These are phyloP conservation scores for Rosa rugosa DNA, from an alignment of 306 rosid species.

Conservation along the genomic window DNA sequence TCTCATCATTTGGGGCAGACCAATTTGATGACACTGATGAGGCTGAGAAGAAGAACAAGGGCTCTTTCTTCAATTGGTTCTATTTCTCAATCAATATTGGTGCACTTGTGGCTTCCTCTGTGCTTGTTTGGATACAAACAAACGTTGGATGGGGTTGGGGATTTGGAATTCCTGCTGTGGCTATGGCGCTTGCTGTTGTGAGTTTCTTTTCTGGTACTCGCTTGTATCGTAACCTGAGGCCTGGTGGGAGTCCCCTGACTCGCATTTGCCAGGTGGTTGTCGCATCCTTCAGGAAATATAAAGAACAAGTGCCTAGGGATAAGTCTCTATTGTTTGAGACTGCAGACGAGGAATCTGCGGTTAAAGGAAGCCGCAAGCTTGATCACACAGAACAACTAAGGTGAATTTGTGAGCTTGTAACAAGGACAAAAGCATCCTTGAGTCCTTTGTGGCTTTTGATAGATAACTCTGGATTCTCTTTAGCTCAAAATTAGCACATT, in stretches of 20 bases:
- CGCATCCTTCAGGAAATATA: slow-evolving; percentile 22
- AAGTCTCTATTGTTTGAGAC: slow-evolving; percentile 28
- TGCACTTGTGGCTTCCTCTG: slow-evolving; percentile 28
- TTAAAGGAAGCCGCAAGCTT: slow-evolving; percentile 29
- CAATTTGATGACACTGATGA: slow-evolving; percentile 27
- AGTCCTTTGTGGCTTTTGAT: not conserved
- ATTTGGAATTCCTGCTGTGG: slow-evolving; percentile 27
- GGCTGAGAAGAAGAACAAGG: slow-evolving; percentile 21
- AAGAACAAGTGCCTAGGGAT: slow-evolving; percentile 12
- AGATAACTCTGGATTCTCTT: not conserved
- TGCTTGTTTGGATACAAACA: slow-evolving; percentile 32
- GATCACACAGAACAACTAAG: slow-evolving; percentile 27
- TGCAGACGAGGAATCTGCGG: slow-evolving; percentile 9
- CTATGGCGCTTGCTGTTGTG: slow-evolving; percentile 29
- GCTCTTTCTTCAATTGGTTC: slow-evolving; percentile 26
- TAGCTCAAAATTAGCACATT: too few relatives aligned
- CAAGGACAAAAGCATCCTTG: too few relatives aligned
- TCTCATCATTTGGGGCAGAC: slow-evolving; percentile 25
- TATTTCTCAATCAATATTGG: slow-evolving; percentile 30
- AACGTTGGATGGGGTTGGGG: slow-evolving; percentile 34
- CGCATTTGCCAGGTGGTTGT: slow-evolving; percentile 28
- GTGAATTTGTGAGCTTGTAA: slow-evolving; percentile 7
- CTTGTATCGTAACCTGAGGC: slow-evolving; percentile 28
- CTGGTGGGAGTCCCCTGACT: slow-evolving; percentile 30
- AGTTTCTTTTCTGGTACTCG: slow-evolving; percentile 26